Conservation (phyloP, 208 protist species). For the Spironucleus salmonicida region DNA sequence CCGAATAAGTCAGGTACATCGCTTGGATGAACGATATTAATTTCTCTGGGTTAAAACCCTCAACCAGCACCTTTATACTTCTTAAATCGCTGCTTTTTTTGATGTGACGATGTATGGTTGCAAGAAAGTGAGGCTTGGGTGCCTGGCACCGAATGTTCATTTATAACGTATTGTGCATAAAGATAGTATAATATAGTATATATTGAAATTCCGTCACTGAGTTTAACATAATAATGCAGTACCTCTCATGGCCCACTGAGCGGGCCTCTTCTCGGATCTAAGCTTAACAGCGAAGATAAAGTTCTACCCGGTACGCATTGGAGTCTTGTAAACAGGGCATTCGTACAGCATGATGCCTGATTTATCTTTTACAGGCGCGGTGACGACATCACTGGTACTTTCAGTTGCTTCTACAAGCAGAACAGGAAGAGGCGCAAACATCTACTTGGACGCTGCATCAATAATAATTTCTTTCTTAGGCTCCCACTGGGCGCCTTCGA, state of each 20-base stretch:
- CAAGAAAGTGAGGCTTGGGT: too few species aligned
- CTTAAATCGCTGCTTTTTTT: too few species aligned
- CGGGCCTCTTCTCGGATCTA: slow-evolving; percentile 62
- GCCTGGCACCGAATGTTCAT: too few species aligned
- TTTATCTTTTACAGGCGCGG: slow-evolving; percentile 38
- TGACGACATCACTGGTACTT: background rate
- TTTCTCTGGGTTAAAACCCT: too few species aligned
- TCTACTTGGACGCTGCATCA: slow-evolving; percentile 71
- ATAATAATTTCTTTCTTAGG: slow-evolving; percentile 58
- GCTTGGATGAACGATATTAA: too few species aligned
- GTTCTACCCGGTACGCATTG: slow-evolving; percentile 71
- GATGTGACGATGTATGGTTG: too few species aligned
- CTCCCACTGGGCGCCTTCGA: slow-evolving; percentile 87
- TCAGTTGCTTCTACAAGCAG: slow-evolving; percentile 70
- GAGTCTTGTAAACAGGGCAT: slow-evolving; percentile 90
- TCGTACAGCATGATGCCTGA: slow-evolving; percentile 60
- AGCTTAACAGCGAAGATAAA: slow-evolving; percentile 86
- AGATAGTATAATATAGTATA: too few species aligned
- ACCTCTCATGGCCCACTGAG: slow-evolving; percentile 82
- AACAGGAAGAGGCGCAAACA: slow-evolving; percentile 78
- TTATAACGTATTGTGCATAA: too few species aligned
- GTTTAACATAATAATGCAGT: slow-evolving; percentile 63
- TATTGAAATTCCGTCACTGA: too few species aligned
- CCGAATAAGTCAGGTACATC: too few species aligned
- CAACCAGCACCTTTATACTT: too few species aligned